These are phyloP conservation scores for Penicillium sp. DNA, from an alignment of 2,329 filamentous ascomycete species.

Conservation along the genomic window DNA sequence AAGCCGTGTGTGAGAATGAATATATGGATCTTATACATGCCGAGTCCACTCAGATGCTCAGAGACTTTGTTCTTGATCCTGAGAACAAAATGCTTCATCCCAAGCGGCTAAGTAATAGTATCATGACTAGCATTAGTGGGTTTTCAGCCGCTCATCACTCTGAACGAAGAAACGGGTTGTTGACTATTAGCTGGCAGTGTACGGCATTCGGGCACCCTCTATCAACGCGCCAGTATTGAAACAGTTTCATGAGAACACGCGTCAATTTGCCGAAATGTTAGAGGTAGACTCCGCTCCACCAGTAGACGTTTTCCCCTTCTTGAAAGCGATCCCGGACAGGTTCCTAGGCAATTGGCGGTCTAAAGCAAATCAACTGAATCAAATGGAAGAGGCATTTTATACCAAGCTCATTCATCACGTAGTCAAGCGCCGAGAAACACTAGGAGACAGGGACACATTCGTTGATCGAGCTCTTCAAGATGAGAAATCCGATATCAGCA, in stretches of 20 bases:
- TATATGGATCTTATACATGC: conserved; percentile 42
- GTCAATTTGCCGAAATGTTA: neutral
- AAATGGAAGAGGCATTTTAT: conserved; percentile 42
- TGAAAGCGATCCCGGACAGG: conserved; percentile 40
- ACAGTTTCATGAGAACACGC: conserved; percentile 48
- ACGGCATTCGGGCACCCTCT: conserved; percentile 30
- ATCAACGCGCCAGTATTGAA: conserved; percentile 33
- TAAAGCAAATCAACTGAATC: conserved; percentile 33
- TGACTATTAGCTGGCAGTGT: conserved; percentile 20
- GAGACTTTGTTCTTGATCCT: conserved; percentile 41
- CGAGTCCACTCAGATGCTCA: conserved; percentile 47
- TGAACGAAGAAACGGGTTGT: conserved; percentile 7
- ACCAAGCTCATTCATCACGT: conserved; percentile 33
- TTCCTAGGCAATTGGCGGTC: conserved; percentile 39
- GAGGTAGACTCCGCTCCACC: conserved; percentile 43
- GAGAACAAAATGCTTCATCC: conserved; percentile 47
- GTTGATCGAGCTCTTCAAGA: conserved; percentile 46
- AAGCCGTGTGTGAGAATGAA: conserved; percentile 41
- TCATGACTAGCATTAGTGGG: conserved; percentile 34
- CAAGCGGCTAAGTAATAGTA: conserved; percentile 48
- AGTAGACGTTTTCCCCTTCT: conserved; percentile 44
- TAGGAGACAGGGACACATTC: conserved; percentile 29
- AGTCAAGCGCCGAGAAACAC: conserved; percentile 25
- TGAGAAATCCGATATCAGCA: conserved; percentile 24
- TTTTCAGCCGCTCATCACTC: neutral